Conservation (phyloP, 306 rosid species). For the Elaeagnus macrophylla region DNA sequence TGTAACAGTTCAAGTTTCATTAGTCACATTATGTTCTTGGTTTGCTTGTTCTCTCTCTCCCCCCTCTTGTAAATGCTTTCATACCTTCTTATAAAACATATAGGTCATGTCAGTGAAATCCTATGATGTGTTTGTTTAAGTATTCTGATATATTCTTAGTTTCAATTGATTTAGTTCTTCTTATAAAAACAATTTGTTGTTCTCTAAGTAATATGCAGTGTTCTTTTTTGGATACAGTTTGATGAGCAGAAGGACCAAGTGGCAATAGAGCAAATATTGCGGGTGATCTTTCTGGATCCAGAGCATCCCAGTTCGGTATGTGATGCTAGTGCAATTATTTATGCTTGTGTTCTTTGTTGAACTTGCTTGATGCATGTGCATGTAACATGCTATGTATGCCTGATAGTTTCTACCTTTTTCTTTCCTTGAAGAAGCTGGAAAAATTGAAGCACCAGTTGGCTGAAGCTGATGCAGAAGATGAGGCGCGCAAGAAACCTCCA, state of each 20-base stretch:
- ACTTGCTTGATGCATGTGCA: background rate
- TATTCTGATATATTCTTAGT: background rate
- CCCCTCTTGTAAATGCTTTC: too few relatives aligned
- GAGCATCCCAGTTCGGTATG: constrained; percentile 75
- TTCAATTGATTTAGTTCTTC: background rate
- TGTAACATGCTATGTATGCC: background rate
- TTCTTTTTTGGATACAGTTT: constrained; percentile 41
- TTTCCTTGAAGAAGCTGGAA: constrained; percentile 43
- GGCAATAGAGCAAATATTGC: constrained; percentile 75
- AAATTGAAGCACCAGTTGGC: constrained; percentile 70
- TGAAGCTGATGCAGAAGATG: constrained; percentile 74
- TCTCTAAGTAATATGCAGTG: background rate
- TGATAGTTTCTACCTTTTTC: constrained; percentile 1
- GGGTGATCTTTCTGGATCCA: constrained; percentile 81
- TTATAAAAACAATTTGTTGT: background rate
- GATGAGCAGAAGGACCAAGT: constrained; percentile 95
- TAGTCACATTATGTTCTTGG: too few relatives aligned
- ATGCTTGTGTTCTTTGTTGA: background rate
- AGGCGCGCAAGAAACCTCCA: constrained; percentile 64
- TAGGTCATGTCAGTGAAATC: background rate
- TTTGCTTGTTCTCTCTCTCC: too few relatives aligned
- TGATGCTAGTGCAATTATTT: background rate
- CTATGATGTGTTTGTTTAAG: background rate
- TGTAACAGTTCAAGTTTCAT: too few relatives aligned
- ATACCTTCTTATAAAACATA: background rate